Conservation (phyloP, 1,284 basidiomycete species). For the Laetiporus sulphureus region DNA sequence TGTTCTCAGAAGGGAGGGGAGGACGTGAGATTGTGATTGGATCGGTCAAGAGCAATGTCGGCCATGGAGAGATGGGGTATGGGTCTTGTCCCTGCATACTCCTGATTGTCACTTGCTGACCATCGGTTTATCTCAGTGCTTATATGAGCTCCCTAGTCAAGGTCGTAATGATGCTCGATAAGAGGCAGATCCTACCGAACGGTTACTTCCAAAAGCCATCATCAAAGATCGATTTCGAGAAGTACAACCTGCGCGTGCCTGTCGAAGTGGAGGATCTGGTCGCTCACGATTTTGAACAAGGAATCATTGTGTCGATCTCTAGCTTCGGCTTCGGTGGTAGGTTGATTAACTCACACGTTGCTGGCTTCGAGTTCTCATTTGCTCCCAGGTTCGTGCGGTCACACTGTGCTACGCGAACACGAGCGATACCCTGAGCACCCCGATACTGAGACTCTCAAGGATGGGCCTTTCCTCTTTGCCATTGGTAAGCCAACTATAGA, state of each 20-base stretch:
- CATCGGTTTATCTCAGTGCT: not conserved
- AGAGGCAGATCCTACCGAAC: conserved; percentile 14
- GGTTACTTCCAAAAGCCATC: conserved; percentile 15
- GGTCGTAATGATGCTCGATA: conserved; percentile 15
- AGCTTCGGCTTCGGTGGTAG: conserved; percentile 17
- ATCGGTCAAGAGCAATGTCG: conserved; percentile 26
- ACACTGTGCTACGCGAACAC: conserved; percentile 11
- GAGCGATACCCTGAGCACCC: conserved; percentile 6
- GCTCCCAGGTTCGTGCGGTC: conserved; percentile 11
- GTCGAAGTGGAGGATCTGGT: conserved; percentile 11
- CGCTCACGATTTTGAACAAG: conserved; percentile 8
- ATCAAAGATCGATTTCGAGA: conserved; percentile 14
- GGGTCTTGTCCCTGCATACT: conserved; percentile 23
- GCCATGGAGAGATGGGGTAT: conserved; percentile 24
- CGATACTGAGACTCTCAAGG: not conserved
- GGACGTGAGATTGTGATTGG: conserved; percentile 20
- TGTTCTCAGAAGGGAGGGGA: conserved; percentile 23
- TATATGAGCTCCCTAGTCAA: conserved; percentile 3
- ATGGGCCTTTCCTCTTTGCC: conserved; percentile 9
- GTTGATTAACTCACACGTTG: not conserved
- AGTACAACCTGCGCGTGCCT: conserved; percentile 16
- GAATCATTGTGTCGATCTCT: conserved; percentile 14
- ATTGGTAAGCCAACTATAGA: not conserved
- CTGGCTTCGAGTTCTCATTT: not conserved
- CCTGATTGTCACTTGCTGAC: conserved; percentile 14